phyloP scores from a whole-genome alignment of 495 filamentous ascomycete species.

The Penicillium samsonianum region DNA sequence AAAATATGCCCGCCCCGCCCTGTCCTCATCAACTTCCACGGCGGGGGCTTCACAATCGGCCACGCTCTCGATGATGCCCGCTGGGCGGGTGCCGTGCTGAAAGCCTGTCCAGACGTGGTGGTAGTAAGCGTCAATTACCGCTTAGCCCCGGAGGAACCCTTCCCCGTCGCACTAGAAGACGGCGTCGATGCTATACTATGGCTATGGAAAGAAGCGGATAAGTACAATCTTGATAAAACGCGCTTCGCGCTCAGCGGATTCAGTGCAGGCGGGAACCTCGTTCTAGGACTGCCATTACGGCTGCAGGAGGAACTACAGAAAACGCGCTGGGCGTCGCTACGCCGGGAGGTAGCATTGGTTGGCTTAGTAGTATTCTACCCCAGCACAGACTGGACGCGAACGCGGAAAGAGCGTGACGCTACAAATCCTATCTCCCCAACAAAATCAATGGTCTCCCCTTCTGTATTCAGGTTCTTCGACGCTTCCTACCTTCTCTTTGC shows the following conservation, averaged over 20 bases:
- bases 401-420: conserved; percentile 49
- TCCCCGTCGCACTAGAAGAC: conserved; percentile 61
- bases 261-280: conserved; percentile 74
- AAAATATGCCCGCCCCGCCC: not conserved
- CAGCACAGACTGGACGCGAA: conserved; percentile 67
- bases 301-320: conserved; percentile 39
- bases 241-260: conserved; percentile 69
- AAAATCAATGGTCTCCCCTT: conserved; percentile 20
- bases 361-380: conserved; percentile 71
- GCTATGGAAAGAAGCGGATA: conserved; percentile 51
- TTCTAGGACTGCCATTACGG: conserved; percentile 66
- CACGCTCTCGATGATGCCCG: conserved; percentile 31
- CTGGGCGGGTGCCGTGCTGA: conserved; percentile 19
- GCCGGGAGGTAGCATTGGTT: conserved; percentile 28
- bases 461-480: conserved; percentile 22
- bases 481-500: conserved; percentile 19
- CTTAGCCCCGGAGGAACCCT: conserved; percentile 40
- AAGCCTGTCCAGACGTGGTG: conserved; percentile 12
- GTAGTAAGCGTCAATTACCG: conserved; percentile 37
- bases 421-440: conserved; percentile 19
- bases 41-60: conserved; percentile 41
- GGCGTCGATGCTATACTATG: conserved; percentile 57
- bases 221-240: conserved; percentile 48
- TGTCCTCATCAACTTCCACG: conserved; percentile 33
- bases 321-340: conserved; percentile 2